These are phyloP conservation scores for Coemansia sp. DNA, from an alignment of 192 early-diverging fungal species.

Conservation along the genomic window DNA sequence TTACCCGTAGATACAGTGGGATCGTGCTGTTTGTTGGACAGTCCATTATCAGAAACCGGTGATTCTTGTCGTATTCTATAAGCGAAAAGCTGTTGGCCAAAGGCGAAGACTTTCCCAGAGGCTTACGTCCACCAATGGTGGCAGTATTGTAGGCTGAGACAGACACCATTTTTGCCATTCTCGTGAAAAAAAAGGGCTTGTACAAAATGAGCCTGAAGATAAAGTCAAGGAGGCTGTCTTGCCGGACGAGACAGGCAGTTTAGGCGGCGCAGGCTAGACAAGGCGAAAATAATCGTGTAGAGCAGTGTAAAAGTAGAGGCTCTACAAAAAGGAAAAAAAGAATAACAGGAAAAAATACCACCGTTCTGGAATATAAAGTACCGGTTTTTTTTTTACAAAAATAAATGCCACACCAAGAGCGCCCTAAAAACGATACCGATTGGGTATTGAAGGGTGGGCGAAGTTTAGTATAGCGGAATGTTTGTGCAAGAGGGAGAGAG, in stretches of 20 bases:
- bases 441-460: not conserved
- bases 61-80: conserved; percentile 45
- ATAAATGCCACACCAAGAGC: too few species aligned
- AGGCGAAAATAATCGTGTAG: not conserved
- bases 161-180: conserved; percentile 47
- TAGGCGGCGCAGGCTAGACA: conserved; percentile 5
- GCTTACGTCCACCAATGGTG: conserved; percentile 36
- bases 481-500: conserved; percentile 42
- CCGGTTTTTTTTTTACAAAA: too few species aligned
- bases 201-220: not conserved
- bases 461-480: conserved; percentile 8
- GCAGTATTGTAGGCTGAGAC: conserved; percentile 43
- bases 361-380: too few species aligned
- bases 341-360: conserved; percentile 2
- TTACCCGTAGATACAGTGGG: conserved; percentile 64
- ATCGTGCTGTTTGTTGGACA: conserved; percentile 84
- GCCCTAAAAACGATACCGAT: too few species aligned
- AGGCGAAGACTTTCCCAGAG: conserved; percentile 47
- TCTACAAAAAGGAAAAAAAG: not conserved
- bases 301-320: not conserved
- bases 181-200: not conserved
- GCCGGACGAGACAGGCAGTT: conserved; percentile 4
- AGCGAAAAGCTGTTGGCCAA: conserved; percentile 51
- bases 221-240: conserved; percentile 4
- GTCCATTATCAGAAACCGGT: conserved; percentile 90